Evolutionary conservation across 164 flowering plant species (phyloP).

Genomic region (Vitis rotundifolia): DNA sequence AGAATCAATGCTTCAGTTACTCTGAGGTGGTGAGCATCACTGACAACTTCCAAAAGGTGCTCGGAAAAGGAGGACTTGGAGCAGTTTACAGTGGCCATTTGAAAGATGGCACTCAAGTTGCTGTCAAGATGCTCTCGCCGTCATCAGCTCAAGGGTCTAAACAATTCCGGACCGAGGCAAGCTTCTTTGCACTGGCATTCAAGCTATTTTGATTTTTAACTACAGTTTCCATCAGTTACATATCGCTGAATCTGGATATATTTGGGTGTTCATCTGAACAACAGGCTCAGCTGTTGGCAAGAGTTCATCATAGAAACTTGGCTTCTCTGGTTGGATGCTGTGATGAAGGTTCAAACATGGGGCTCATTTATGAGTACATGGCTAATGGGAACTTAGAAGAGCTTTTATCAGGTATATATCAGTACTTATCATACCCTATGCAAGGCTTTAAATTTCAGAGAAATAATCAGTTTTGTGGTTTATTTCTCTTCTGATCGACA

Average conservation of each 20-base stretch:
- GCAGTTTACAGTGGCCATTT: slow-evolving; percentile 35
- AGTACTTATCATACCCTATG: no score
- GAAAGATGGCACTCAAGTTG: slow-evolving; percentile 22
- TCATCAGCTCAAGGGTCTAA: not conserved
- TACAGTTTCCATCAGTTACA: no score
- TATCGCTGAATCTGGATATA: no score
- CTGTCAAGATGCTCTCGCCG: slow-evolving; percentile 25
- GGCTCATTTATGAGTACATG: slow-evolving; percentile 42
- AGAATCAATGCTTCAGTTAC: slow-evolving; percentile 13
- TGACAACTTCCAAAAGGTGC: slow-evolving; percentile 25
- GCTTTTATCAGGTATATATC: slow-evolving; percentile 28
- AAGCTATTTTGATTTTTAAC: no score
- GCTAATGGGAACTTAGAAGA: slow-evolving; percentile 32
- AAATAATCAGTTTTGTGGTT: no score
- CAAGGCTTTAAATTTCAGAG: no score
- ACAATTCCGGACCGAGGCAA: no score
- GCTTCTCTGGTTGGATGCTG: slow-evolving; percentile 34
- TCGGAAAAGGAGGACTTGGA: slow-evolving; percentile 51
- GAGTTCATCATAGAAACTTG: slow-evolving; percentile 34
- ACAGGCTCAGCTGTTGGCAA: slow-evolving; percentile 34
- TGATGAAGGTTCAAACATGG: slow-evolving; percentile 23
- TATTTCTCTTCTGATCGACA: no score
- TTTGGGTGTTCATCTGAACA: slow-evolving; percentile 3
- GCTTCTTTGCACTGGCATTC: no score
- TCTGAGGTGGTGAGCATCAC: slow-evolving; percentile 27